Evolutionary conservation across 495 filamentous ascomycete species (phyloP), one percentile per base, ranked within the genome.

Genomic region (Daldinia vernicosa): DNA sequence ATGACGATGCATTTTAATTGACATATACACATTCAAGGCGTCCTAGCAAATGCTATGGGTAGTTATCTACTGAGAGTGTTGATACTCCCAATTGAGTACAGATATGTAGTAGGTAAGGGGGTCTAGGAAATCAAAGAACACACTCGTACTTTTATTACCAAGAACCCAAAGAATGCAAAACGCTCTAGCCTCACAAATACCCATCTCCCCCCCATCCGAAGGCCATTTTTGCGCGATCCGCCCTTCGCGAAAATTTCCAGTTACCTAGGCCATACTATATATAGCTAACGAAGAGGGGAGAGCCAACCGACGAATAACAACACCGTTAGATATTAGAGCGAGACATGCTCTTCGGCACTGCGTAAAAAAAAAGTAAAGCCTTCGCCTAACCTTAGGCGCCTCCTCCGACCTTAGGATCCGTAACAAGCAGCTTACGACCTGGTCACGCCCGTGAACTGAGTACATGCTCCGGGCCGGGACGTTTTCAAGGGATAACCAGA

Each of bases 91-190:
- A 52, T 24, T 15, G 11, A 70, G 37, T 59, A 30, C 53, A 39
- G 12, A 56, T 52, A 24, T 32, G 60, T 47, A 24, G 43, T 24
- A 47, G 9, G 43, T 47, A 47, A 47, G 17, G 9, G 8, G 9
- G 8, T 4, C 8, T n/a, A 53, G 39, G 6, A 39, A 24, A n/a
- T n/a, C 19, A 19, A 55, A 37, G 24, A 52, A 64, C 67, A 53
- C 33, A 60, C 67, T 70, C 35, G 22, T 19, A 54, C 45, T 52
- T 53, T 69, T 58, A 32, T 28, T 43, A 52, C 27, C 30, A 30
- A 26, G 15, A 30, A 30, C n/a, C 50, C 50, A 14, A 63, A 51
- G 6, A 43, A 59, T n/a, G 14, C 45, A 30, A 28, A 37, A 24
- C 19, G 9, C 4, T 11, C 43, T 9, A 22, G 43, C 43, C 8